Evolutionary conservation across 805 yeast genomes (phyloP), one percentile per base, ranked within the genome.

Genomic region (Wickerhamomyces silvicola): DNA sequence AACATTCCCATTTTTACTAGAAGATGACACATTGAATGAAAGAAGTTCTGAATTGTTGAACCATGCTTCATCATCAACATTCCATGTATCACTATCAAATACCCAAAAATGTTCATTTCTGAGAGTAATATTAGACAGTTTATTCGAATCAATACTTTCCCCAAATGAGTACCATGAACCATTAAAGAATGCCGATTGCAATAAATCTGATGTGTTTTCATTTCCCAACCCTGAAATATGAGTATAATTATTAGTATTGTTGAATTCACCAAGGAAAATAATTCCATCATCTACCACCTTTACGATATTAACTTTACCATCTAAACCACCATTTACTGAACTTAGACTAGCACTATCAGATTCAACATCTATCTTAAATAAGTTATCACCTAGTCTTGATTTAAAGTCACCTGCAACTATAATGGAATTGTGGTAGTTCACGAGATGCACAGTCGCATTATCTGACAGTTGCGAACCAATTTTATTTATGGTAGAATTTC

Each of bases 371-470:
- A 64, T 33, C 2, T 48, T 52, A 3, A 68, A 43, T 18, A 74
- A 52, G 37, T 66, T 61, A 14, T 59, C 59, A 23, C 69, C 64
- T 25, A 55, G 48, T 0, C 43, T 32, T 5, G 67, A 54, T 2
- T 54, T 46, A 37, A 70, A 66, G 13, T 64, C 64, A 32, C 84
- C 86, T 5, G 72, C 70, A 31, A 78, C 44, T 20, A 57, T 56
- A 10, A 75, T 39, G 2, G 57, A 40, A 2, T 60, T 46, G 19
- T 64, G 59, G 20, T 53, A 41, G 4, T 50, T 25, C 4, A 50
- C 49, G 4, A 64, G 52, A 15, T 45, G 52, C 6, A 79, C 58
- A 6, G 57, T 50, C 3, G 76, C 69, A 34, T 61, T 51, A 4
- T 53, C 40, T 12, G 68, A 64, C 5, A 70, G 34, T 3, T 43